Percentiles rank a stretch among this genome's conserved stretches.
Evolutionary conservation across 108 stramenopile genomes (phyloP).

Genomic region (Skeletonema tropicum): DNA sequence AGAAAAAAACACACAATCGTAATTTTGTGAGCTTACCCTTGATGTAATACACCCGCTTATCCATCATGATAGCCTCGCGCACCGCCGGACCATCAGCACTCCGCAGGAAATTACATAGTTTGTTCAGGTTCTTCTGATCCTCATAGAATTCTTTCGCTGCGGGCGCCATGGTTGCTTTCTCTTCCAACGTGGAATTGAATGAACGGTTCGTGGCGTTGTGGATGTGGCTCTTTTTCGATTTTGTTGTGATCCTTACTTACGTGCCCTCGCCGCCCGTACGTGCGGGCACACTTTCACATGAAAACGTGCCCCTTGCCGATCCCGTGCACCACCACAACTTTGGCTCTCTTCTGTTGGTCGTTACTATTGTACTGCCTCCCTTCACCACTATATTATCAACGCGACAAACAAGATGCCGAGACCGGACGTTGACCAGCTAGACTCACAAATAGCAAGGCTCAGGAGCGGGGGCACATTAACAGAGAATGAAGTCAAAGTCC

Average conservation of each 20-base stretch:
- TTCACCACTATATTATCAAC: no score
- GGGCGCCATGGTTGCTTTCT: slow-evolving; percentile 13
- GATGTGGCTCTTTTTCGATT: no score
- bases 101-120: slow-evolving; percentile 86
- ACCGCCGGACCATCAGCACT: slow-evolving; percentile 80
- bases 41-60: slow-evolving; percentile 96
- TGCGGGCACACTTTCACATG: no score
- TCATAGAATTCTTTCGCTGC: slow-evolving; percentile 71
- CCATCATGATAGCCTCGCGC: slow-evolving; percentile 92
- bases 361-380: no score
- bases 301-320: no score
- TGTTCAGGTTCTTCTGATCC: slow-evolving; percentile 77
- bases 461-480: slow-evolving; percentile 74
- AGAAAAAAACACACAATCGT: neutral
- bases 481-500: slow-evolving; percentile 84
- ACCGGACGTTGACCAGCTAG: slow-evolving; percentile 60
- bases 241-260: no score
- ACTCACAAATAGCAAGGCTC: slow-evolving; percentile 82
- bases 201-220: neutral
- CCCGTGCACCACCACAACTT: no score
- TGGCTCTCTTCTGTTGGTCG: no score
- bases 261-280: no score
- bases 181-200: slow-evolving; percentile 1
- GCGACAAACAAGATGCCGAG: slow-evolving; percentile 38
- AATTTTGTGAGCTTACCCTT: slow-evolving; percentile 78